Evolutionary conservation across 345 rosid genomes (phyloP), one percentile per base, ranked within the genome.

Genomic region (Ailanthus altissimus): DNA sequence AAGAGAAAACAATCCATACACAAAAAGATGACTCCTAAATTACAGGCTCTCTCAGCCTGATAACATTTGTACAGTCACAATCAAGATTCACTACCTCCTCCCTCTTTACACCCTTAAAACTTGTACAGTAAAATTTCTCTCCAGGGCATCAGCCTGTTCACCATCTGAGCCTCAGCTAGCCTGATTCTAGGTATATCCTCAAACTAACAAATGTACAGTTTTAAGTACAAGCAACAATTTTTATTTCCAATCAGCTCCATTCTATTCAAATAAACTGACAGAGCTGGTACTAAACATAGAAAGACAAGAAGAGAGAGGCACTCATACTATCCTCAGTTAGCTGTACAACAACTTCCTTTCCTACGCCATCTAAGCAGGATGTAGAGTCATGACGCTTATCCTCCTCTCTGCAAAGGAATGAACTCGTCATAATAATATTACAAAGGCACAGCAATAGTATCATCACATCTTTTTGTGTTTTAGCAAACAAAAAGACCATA

Each of bases 311-410:
- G 62, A 75, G 86, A 77, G 85, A 80, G 82, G 85, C 70, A 53
- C 81, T 78, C 85, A 54, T 68, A 75, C 89, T 77, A 78, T 85
- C 84, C 88, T 83, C 89, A 70, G 90, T 90, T 87, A 90, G 89
- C 90, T 90, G 88, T 90, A 90, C 90, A 84, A 76, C 81, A 70
- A 79, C 77, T 70, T 67, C 62, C 75, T 81, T 76, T 79, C 76
- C 84, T 81, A 81, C 32, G 74, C 84, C 83, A 36, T 79, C 81
- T 76, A 77, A 15, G 87, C 81, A 0, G 84, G 86, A 42, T 81
- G 85, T 72, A 84, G 86, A 75, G 86, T 78, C 86, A 85, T 90
- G 62, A 88, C 36, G 82, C 89, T 86, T 72, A 90, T 90, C 83
- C 94, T 87, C 86, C 82, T 82, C 74, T 88, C 94, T 90, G 91